A percentile compares a stretch with the other conserved stretches of the same genome.
phyloP scores from a whole-genome alignment of 2,329 filamentous ascomycete genomes.

The Chaetomium sp. region DNA sequence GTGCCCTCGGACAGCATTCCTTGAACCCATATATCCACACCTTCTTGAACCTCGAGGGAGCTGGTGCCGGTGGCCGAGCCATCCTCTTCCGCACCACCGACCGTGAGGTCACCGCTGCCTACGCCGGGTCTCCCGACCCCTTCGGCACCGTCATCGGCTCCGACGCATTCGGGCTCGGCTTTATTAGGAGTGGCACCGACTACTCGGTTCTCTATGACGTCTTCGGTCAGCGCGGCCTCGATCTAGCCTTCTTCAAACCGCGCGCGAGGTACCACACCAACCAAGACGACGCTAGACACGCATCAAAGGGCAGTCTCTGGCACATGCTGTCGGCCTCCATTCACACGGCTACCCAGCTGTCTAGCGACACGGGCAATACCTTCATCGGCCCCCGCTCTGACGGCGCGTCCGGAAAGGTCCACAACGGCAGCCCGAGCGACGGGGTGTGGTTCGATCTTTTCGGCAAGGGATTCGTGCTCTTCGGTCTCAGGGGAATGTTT shows the following conservation, averaged over 20 bases:
- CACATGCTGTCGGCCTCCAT: slow-evolving; percentile 91
- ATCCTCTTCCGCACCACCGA: slow-evolving; percentile 88
- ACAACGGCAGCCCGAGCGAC: slow-evolving; percentile 65
- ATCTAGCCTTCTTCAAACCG: slow-evolving; percentile 88
- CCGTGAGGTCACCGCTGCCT: slow-evolving; percentile 79
- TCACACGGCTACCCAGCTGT: slow-evolving; percentile 70
- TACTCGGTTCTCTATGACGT: slow-evolving; percentile 79
- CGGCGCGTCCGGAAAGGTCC: slow-evolving; percentile 60
- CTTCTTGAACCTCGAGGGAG: slow-evolving; percentile 93
- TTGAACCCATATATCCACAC: slow-evolving; percentile 79
- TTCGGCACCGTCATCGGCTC: slow-evolving; percentile 81
- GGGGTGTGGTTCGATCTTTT: slow-evolving; percentile 96
- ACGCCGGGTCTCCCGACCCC: slow-evolving; percentile 70
- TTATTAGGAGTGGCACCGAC: slow-evolving; percentile 85
- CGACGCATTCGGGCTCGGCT: slow-evolving; percentile 79
- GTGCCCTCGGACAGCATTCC: slow-evolving; percentile 81
- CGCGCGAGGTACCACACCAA: slow-evolving; percentile 87
- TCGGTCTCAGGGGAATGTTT: slow-evolving; percentile 81
- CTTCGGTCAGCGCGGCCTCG: slow-evolving; percentile 82
- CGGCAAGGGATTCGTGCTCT: slow-evolving; percentile 75
- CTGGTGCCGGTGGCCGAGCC: slow-evolving; percentile 86
- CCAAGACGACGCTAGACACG: slow-evolving; percentile 81
- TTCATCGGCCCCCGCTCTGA: slow-evolving; percentile 65
- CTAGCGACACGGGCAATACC: slow-evolving; percentile 64
- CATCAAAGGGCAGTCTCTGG: slow-evolving; percentile 73